phyloP scores from a whole-genome alignment of 1,139 yeast species.

The Yamadazyma sp. region DNA sequence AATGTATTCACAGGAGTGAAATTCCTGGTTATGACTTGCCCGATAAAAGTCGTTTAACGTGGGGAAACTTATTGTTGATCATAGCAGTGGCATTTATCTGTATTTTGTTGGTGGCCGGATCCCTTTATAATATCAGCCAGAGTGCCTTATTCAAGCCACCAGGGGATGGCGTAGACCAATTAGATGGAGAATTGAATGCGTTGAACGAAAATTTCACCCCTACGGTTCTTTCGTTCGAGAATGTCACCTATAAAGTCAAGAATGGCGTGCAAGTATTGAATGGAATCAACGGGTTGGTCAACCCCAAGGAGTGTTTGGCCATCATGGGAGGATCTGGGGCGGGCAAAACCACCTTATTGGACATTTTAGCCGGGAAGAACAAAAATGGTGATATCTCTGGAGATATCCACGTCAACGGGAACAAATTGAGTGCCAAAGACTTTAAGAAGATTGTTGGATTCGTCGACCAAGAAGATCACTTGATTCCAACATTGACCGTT shows the following conservation, averaged over 20 bases:
- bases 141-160: conserved; percentile 59
- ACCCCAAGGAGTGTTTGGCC: conserved; percentile 88
- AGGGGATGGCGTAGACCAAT: conserved; percentile 22
- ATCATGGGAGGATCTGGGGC: conserved; percentile 99
- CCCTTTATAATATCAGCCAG: conserved; percentile 54
- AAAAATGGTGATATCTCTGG: conserved; percentile 75
- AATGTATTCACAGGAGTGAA: conserved; percentile 88
- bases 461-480: conserved; percentile 95
- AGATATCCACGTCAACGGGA: conserved; percentile 72
- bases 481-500: conserved; percentile 90
- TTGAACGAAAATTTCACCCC: conserved; percentile 65
- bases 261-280: conserved; percentile 54
- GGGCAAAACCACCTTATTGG: conserved; percentile 91
- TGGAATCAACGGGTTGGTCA: conserved; percentile 69
- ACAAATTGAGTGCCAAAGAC: conserved; percentile 34
- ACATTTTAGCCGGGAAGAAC: conserved; percentile 83
- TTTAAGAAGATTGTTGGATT: conserved; percentile 79
- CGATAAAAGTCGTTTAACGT: conserved; percentile 49
- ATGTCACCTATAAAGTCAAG: conserved; percentile 62
- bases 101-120: conserved; percentile 35
- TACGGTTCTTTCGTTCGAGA: conserved; percentile 73
- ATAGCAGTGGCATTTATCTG: conserved; percentile 48
- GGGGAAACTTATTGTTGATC: conserved; percentile 51
- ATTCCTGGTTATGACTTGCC: conserved; percentile 87
- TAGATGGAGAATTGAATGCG: conserved; percentile 40